Percentiles rank a stretch among this genome's conserved stretches.
Conservation (phyloP, 2,329 filamentous ascomycete species). For the Trichophyton mentagrophytes region DNA sequence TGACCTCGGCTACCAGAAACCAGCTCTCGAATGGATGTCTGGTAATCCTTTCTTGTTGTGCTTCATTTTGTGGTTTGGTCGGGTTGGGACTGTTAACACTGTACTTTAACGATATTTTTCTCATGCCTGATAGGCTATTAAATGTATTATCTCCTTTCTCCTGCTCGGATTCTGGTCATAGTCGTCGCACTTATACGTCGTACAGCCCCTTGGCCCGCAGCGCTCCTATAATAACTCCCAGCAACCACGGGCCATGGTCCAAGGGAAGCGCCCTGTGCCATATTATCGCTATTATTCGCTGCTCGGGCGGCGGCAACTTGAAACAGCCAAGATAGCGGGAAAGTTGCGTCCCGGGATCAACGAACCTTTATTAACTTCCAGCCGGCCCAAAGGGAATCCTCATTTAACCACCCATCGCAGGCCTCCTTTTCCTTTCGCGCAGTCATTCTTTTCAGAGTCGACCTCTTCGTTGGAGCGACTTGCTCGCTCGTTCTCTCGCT, state of each 20-base stretch:
- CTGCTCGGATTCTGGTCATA: not conserved
- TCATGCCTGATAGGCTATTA: not conserved
- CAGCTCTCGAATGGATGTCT: not conserved
- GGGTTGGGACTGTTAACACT: not conserved
- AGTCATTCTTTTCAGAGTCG: conserved; percentile 4
- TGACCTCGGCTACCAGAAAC: not conserved
- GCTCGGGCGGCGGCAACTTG: not conserved
- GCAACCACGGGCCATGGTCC: not conserved
- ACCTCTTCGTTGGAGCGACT: conserved; percentile 10
- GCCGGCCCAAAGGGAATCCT: no score
- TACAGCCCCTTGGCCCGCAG: not conserved
- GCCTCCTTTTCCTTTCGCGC: conserved; percentile 8
- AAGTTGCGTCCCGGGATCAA: not conserved
- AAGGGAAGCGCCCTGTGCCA: not conserved
- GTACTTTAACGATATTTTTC: conserved; percentile 2
- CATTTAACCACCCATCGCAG: not conserved
- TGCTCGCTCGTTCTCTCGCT: conserved; percentile 11
- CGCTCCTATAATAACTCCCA: not conserved
- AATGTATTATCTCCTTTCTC: not conserved
- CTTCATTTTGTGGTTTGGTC: not conserved
- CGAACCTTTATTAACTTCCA: no score
- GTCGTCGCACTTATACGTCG: not conserved
- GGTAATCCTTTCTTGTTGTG: not conserved
- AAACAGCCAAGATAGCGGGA: conserved; percentile 2
- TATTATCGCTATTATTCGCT: not conserved